Evolutionary conservation across 2,329 filamentous ascomycete species (phyloP).

Genomic region (Diaporthe sp.): DNA sequence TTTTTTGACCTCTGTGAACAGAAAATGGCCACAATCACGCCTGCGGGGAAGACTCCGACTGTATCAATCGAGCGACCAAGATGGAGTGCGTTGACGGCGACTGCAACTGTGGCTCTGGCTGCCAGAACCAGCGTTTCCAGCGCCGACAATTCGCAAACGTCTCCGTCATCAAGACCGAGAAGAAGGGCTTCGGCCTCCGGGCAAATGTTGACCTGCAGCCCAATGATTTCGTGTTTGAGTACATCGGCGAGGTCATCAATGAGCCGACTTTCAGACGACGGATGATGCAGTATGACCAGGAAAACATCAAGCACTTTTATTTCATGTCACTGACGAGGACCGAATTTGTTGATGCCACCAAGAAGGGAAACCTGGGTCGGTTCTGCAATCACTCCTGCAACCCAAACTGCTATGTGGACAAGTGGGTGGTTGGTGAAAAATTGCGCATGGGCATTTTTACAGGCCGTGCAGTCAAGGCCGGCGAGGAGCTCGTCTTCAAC

Average conservation of each 20-base stretch:
- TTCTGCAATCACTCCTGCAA: slow-evolving; percentile 99
- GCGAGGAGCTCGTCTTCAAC: slow-evolving; percentile 98
- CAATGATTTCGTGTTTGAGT: slow-evolving; percentile 97
- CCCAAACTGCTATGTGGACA: slow-evolving; percentile 98
- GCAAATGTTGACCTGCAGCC: slow-evolving; percentile 82
- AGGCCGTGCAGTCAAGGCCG: slow-evolving; percentile 83
- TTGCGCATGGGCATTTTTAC: slow-evolving; percentile 99
- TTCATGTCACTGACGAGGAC: slow-evolving; percentile 99
- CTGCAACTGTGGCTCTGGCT: slow-evolving; percentile 88
- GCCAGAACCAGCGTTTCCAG: slow-evolving; percentile 96
- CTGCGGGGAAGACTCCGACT: slow-evolving; percentile 96
- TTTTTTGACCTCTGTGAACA: slow-evolving; percentile 49
- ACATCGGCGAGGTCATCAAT: slow-evolving; percentile 98
- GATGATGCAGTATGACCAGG: slow-evolving; percentile 93
- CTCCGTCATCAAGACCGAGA: slow-evolving; percentile 96
- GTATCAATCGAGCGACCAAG: slow-evolving; percentile 97
- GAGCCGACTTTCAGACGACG: slow-evolving; percentile 89
- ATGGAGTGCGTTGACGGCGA: slow-evolving; percentile 91
- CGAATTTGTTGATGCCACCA: slow-evolving; percentile 98
- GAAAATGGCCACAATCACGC: slow-evolving; percentile 80
- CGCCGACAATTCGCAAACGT: slow-evolving; percentile 90
- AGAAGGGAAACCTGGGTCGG: slow-evolving; percentile 93
- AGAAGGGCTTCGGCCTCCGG: slow-evolving; percentile 95
- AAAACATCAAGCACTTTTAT: slow-evolving; percentile 99
- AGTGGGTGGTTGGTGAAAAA: slow-evolving; percentile 98